Base-by-base conservation (phyloP, 768 basidiomycete genomes). In the Rubroboletus satanas region DNA sequence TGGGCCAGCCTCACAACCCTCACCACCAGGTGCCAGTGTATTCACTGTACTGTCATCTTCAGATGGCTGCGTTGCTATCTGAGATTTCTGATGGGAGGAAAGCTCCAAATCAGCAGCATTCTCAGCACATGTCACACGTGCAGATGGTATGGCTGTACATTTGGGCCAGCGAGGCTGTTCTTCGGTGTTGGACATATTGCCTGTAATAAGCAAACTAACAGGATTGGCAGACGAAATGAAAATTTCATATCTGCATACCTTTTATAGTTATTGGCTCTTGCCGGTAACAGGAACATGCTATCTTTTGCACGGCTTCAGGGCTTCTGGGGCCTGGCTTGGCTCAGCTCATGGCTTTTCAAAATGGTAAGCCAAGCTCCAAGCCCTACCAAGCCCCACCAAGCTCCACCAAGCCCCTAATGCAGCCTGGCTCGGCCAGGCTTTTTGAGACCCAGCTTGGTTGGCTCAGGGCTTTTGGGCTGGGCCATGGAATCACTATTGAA, bases 71-170 rank as follows among this genome's bases (percentile, higher is more conserved):
- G n/a, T n/a, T n/a, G n/a, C n/a, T n/a, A n/a, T n/a, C n/a, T n/a
- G n/a, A n/a, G n/a, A n/a, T n/a, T n/a, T n/a, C n/a, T n/a, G n/a
- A n/a, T n/a, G n/a, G n/a, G n/a, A n/a, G n/a, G n/a, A n/a, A n/a
- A n/a, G n/a, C n/a, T n/a, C n/a, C n/a, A 54, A 32, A 26, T 54
- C 28, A 7, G 45, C 37, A 18, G 53, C 47, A 31, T 54, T 54
- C 2, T 54, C 29, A 0, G 18, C 47, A 49, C 35, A 54, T 37
- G 42, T 54, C 1, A 54, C 48, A 54, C 10, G 2, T 49, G 47
- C 11, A 0, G 28, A 55, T 18, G 21, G n/a, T 29, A 28, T 11
- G 3, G 43, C 42, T 7, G 32, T 18, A 38, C 3, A 2, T 55
- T 28, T 50, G 35, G 42, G 42, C 42, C 4, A 1, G 47, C 5